Evolutionary conservation across 352 stramenopile species (phyloP).

Genomic region (Phytophthora brassicae): DNA sequence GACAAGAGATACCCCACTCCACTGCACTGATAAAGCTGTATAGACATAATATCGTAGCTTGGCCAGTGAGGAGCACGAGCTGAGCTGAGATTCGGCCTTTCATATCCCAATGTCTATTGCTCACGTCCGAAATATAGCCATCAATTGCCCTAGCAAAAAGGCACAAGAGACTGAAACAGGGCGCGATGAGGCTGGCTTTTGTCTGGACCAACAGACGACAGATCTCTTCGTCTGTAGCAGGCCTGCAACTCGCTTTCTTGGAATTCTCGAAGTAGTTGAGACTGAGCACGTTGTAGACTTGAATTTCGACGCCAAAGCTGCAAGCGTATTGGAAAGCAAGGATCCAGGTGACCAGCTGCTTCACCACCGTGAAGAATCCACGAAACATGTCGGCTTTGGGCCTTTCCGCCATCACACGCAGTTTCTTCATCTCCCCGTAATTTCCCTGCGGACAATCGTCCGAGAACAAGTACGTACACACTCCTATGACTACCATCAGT

Average conservation of each 20-base stretch:
- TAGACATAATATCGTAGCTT: conserved; percentile 82
- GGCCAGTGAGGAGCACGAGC: conserved; percentile 61
- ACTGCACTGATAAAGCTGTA: conserved; percentile 50
- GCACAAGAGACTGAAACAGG: conserved; percentile 94
- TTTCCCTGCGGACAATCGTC: conserved; percentile 29
- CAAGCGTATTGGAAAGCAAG: conserved; percentile 37
- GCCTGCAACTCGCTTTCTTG: conserved; percentile 44
- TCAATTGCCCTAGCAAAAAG: conserved; percentile 90
- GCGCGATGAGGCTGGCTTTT: conserved; percentile 74
- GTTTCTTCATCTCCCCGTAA: conserved; percentile 12
- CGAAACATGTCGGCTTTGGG: conserved; percentile 17
- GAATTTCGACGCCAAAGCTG: conserved; percentile 93
- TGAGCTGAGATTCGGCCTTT: conserved; percentile 82
- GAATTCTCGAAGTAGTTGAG: conserved; percentile 92
- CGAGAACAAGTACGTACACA: conserved; percentile 34
- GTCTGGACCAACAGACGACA: conserved; percentile 34
- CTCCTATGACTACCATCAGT: conserved; percentile 70
- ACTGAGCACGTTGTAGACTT: conserved; percentile 93
- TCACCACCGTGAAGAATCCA: conserved; percentile 41
- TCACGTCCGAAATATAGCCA: conserved; percentile 79
- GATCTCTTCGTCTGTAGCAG: conserved; percentile 4
- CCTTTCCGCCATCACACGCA: conserved; percentile 16
- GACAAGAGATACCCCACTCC: conserved; percentile 61
- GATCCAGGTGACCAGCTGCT: conserved; percentile 80
- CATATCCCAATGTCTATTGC: conserved; percentile 82